phyloP scores from a whole-genome alignment of 2,329 filamentous ascomycete species.

The Chaetothyriales sp. region DNA sequence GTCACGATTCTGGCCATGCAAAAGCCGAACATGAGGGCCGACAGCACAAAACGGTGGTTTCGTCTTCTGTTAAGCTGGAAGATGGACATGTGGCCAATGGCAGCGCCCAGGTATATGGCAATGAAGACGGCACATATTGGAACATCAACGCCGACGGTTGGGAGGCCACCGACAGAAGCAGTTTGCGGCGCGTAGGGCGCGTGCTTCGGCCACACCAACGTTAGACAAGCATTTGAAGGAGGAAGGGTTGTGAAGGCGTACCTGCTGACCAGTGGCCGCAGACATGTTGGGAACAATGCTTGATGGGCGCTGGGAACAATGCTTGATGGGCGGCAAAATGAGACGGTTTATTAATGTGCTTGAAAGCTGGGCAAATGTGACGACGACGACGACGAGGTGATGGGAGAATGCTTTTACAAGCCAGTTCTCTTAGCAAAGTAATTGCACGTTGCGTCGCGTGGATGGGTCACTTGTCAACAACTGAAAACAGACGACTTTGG shows the following conservation, averaged over 20 bases:
- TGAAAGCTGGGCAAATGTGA: background rate
- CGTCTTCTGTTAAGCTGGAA: conserved; percentile 30
- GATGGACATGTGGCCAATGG: conserved; percentile 31
- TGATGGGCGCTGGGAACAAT: background rate
- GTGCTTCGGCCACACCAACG: conserved; percentile 24
- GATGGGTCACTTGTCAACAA: no score
- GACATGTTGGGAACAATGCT: background rate
- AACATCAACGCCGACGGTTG: conserved; percentile 29
- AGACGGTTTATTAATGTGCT: background rate
- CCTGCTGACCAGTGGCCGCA: background rate
- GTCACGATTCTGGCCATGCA: conserved; percentile 37
- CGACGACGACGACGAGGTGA: no score
- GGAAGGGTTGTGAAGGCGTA: conserved; percentile 37
- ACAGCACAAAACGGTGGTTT: conserved; percentile 38
- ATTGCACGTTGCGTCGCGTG: no score
- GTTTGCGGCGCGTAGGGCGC: conserved; percentile 27
- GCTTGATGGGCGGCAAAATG: background rate
- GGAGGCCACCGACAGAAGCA: conserved; percentile 32
- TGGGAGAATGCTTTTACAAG: background rate
- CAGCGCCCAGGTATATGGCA: conserved; percentile 30
- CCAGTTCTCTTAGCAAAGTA: background rate
- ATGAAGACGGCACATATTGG: conserved; percentile 54
- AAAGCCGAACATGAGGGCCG: conserved; percentile 34
- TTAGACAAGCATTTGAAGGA: conserved; percentile 24
- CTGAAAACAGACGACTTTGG: no score